Evolutionary conservation across 2,329 filamentous ascomycete genomes (phyloP), one percentile per base, ranked within the genome.

Genomic region (Alternaria sp.): DNA sequence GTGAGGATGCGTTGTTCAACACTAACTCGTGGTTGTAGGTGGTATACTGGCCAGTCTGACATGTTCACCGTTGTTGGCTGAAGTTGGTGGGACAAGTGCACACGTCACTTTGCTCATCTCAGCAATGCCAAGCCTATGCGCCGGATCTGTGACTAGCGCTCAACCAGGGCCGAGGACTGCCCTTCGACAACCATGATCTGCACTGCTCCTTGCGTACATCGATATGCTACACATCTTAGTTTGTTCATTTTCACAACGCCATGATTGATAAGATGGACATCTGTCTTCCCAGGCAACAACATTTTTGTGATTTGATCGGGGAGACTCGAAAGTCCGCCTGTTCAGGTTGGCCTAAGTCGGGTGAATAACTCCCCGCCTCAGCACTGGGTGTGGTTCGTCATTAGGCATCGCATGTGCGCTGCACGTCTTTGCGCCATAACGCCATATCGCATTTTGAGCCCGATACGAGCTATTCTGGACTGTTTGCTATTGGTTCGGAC

Each of bases 331-430:
- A 20, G 47, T 16, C 46, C 46, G 46, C 28, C 24, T 36, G 30
- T 14, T 44, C 47, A 41, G 24, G 14, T 30, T 43, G 38, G 54
- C 39, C 14, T 18, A 34, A 28, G 4, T 26, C 54, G 54, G 54
- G 28, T 51, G 54, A 57, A 57, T 11, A 51, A 51, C 54, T 36
- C 46, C 38, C 46, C 54, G 54, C 28, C 22, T 30, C 54, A 43
- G 20, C 36, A n/a, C 39, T 55, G 30, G 16, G 24, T n/a, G 38
- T 43, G 39, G 38, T 43, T 43, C 46, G 22, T 18, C 30, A 30
- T 38, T 38, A 20, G 43, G 38, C 39, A 34, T 51, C 30, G 28
- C 38, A 38, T 53, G 22, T 39, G n/a, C 34, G 16, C 16, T 38
- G 34, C 34, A 38, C 34, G 34, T n/a, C 11, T n/a, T 34, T 43